These are phyloP conservation scores for Ampelomyces quisqualis DNA, from an alignment of 2,329 filamentous ascomycete species.

Conservation along the genomic window DNA sequence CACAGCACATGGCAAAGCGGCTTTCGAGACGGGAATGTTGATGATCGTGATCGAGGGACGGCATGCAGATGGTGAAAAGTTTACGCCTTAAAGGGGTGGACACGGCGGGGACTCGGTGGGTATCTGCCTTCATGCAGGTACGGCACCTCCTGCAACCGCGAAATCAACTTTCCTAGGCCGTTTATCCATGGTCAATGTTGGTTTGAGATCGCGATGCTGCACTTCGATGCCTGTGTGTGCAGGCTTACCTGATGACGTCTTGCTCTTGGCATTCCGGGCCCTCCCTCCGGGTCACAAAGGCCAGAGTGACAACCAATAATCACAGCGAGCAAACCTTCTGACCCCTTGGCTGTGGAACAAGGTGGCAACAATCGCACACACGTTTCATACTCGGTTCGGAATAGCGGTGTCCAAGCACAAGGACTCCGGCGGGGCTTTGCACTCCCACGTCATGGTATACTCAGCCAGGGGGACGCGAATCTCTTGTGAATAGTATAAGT, in stretches of 20 bases:
- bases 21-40: constrained; percentile 5
- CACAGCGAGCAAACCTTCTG: constrained; percentile 4
- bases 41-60: constrained; percentile 10
- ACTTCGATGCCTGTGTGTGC: constrained; percentile 14
- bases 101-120: background rate
- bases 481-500: constrained; percentile 4
- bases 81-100: constrained; percentile 1
- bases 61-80: constrained; percentile 6
- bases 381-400: too few relatives aligned
- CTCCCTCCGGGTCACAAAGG: constrained; percentile 13
- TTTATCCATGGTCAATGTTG: constrained; percentile 1
- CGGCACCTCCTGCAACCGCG: constrained; percentile 6
- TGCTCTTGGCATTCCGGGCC: constrained; percentile 17
- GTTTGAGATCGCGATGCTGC: constrained; percentile 29
- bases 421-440: constrained; percentile 9
- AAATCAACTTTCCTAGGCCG: constrained; percentile 13
- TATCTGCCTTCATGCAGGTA: constrained; percentile 28
- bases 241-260: constrained; percentile 32
- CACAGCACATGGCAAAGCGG: constrained; percentile 8
- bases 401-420: constrained; percentile 12
- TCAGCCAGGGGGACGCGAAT: constrained; percentile 19
- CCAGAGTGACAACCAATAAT: constrained; percentile 23
- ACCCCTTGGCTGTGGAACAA: constrained; percentile 13
- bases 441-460: constrained; percentile 31
- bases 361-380: constrained; percentile 10